Evolutionary conservation across 1,139 yeast species (phyloP), one percentile per base, ranked within the genome.

Genomic region (Pichia sp.): DNA sequence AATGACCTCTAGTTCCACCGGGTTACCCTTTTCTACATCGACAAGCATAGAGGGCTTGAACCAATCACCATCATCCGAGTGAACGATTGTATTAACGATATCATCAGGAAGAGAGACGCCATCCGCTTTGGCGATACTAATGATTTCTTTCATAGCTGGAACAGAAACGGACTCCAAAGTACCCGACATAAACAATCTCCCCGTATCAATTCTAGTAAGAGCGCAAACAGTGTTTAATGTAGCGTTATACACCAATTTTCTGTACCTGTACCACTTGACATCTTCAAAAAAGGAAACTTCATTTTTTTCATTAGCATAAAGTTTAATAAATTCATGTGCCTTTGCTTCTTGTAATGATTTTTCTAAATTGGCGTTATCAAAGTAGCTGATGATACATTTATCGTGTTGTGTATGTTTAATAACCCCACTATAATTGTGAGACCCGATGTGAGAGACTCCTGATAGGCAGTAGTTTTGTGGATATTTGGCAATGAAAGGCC

Each of bases 11-110:
- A 73, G 50, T 47, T 75, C 82, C 50, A 74, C 61, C 31, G 70
- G 66, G 45, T 73, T 74, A 4, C 66, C 65, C 48, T 72, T 71
- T 33, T 67, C 58, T 20, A 61, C 61, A 51, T 74, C 81, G 12
- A 74, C 69, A 39, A 65, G 59, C 81, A 75, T 75, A 3, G 78
- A 72, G 1, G 82, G 81, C 15, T 62, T 51, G 50, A 69, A 74
- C 52, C 67, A 73, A 30, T 62, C 59, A 0, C 77, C 77, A 48
- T 72, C 78, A 35, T 74, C 74, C 29, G 68, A 63, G 46, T 73
- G 77, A 32, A 67, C 45, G 36, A 64, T 63, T 26, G 46, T 40
- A 22, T 71, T 64, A 34, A 66, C 58, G 11, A 53, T 52, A 14
- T 50, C 60, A 5, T 46, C 53, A 2, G 67, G 66, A 32, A 74